phyloP scores from a whole-genome alignment of 768 basidiomycete species.

The Leccinum olivaceopallidum region DNA sequence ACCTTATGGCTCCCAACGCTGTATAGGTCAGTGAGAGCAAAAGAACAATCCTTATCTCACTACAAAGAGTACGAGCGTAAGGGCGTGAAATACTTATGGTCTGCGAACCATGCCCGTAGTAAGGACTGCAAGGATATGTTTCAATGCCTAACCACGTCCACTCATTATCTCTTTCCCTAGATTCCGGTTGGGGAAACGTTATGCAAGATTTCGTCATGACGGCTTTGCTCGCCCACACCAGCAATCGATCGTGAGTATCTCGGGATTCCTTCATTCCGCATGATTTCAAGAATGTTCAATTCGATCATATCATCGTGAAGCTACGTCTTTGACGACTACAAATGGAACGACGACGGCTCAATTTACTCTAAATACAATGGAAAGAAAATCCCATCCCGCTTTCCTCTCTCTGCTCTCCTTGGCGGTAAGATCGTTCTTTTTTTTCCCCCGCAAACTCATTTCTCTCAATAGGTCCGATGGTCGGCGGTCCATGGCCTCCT shows the following conservation, averaged over 20 bases:
- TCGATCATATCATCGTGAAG: slow-evolving; percentile 21
- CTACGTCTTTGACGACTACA: slow-evolving; percentile 45
- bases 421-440: slow-evolving; percentile 34
- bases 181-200: slow-evolving; percentile 41
- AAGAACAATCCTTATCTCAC: slow-evolving; percentile 43
- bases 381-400: slow-evolving; percentile 38
- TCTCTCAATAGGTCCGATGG: slow-evolving; percentile 37
- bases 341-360: slow-evolving; percentile 39
- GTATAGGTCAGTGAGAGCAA: slow-evolving; percentile 38
- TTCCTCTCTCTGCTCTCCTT: slow-evolving; percentile 42
- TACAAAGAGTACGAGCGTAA: slow-evolving; percentile 38
- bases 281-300: slow-evolving; percentile 4
- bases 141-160: too few species aligned
- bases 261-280: not conserved
- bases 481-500: slow-evolving; percentile 38
- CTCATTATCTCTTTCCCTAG: slow-evolving; percentile 19
- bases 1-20: slow-evolving; percentile 39
- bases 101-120: slow-evolving; percentile 48
- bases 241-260: slow-evolving; percentile 36
- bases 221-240: slow-evolving; percentile 34
- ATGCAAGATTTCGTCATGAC: slow-evolving; percentile 43
- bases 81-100: slow-evolving; percentile 43
- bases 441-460: not conserved
- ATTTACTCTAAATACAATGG: slow-evolving; percentile 39
- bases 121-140: not conserved